Base-by-base conservation (phyloP, 2,329 filamentous ascomycete genomes). In the Phialocephala sp. region DNA sequence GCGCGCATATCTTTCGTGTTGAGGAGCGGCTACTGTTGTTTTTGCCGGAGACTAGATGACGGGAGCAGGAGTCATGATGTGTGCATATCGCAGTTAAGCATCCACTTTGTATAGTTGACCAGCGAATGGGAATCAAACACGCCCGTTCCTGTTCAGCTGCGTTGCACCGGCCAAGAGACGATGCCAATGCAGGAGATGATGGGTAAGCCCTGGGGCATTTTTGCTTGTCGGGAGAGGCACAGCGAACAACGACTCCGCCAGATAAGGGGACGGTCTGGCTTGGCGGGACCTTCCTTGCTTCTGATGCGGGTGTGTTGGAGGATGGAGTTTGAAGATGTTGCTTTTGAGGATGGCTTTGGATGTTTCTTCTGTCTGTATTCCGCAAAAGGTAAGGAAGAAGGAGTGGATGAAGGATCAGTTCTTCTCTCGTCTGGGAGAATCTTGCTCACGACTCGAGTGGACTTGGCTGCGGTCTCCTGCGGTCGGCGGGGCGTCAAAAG, bases 131-230 rank as follows among this genome's bases (percentile, higher is more conserved):
- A 24, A 57, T 5, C 9, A 39, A 27, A 20, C 55, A 57, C 55
- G 55, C 32, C 3, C 8, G 18, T 37, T 22, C n/a, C 20, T 37
- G 32, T 22, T 57, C 55, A 57, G 55, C 55, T 57, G 55, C 2
- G 20, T 27, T 22, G n/a, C 32, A 20, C 18, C 27, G 35, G 55
- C 55, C 55, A 57, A 57, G 55, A 39, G n/a, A 57, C 35, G 35
- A 39, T 57, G 55, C 55, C 32, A 41, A 57, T 54, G 55, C 50
- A 35, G 50, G 50, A 52, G 47, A 11, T 5, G 55, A 39, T 27
- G 55, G 55, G 55, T 57, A 57, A 39, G 55, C 55, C 36, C 39
- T 37, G 32, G 32, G 55, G 55, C 15, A 57, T 57, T 22, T 36
- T 20, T 55, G 11, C 32, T 56, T 56, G n/a, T 37, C 24, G 24